Evolutionary conservation across 257 asterid genomes (phyloP), one percentile per base, ranked within the genome.

Genomic region (Solanum piurae): DNA sequence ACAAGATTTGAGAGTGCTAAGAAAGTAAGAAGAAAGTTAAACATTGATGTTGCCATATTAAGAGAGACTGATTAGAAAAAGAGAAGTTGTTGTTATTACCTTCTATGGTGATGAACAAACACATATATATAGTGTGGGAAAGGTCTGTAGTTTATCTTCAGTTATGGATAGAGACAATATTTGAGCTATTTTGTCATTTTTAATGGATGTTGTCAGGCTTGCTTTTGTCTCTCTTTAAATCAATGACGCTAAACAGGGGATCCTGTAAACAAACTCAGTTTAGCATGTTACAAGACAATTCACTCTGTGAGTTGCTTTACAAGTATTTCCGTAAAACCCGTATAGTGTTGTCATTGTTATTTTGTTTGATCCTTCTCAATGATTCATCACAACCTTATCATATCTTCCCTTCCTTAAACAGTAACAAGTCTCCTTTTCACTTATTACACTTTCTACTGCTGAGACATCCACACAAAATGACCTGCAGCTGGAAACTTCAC

Each of bases 251-350:
- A 62, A 72, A 27, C 71, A 33, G 38, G 38, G 23, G 16, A 38
- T 74, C 72, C 11, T 66, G 89, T 84, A 62, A 66, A 82, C 77
- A 88, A 84, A 83, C 90, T 69, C 80, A 58, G 46, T 71, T 38
- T 87, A 36, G 89, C 55, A 69, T n/a, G 71, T 62, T 9, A 31
- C 29, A 29, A 29, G 66, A 29, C 85, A 49, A 44, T 27, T 46
- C 85, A 79, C 12, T 29, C n/a, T 29, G 29, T 46, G 10, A 46
- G 85, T 46, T 18, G 85, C 62, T 80, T 80, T 29, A 29, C 68
- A 80, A 80, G 69, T 18, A 16, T 82, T 29, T 18, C 85, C 86
- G 25, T 21, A 49, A 5, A 49, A 49, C 44, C 44, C 29, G 69
- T 27, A 9, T 10, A 55, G 49, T 80, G 44, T 49, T 49, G 85